Evolutionary conservation across 495 filamentous ascomycete species (phyloP).

Genomic region (Podospora pseudocomata): DNA sequence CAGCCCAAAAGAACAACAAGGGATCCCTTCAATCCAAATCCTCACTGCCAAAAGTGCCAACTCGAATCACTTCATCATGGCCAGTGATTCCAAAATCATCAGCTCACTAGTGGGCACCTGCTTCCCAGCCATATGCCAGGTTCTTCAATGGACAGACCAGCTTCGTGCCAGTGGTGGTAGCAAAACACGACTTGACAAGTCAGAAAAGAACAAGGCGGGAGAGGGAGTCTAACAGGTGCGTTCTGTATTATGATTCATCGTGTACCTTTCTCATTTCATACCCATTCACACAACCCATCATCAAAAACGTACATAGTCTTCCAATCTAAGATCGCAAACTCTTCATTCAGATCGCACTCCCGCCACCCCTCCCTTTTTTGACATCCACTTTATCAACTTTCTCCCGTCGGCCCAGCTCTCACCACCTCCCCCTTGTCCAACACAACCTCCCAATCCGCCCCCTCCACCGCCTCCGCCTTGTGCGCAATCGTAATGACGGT

Average conservation of each 20-base stretch:
- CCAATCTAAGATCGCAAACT: background rate
- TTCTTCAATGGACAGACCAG: background rate
- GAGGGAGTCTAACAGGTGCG: background rate
- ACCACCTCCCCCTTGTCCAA: conserved; percentile 61
- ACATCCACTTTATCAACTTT: background rate
- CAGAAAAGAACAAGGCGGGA: background rate
- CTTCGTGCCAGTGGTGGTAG: background rate
- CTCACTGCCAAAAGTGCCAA: background rate
- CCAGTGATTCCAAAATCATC: background rate
- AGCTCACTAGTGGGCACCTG: background rate
- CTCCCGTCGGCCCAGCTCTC: conserved; percentile 22
- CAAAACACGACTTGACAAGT: background rate
- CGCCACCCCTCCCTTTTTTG: no score
- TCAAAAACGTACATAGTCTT: background rate
- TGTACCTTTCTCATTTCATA: background rate
- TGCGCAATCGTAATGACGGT: conserved; percentile 89
- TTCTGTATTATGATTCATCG: background rate
- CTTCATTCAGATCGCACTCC: background rate
- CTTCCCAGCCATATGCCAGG: background rate
- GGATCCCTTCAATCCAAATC: background rate
- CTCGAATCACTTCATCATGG: background rate
- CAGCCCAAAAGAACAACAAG: background rate
- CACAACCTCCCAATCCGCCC: conserved; percentile 69
- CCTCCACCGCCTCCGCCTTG: conserved; percentile 72
- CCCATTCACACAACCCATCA: no score